A percentile compares a stretch with the other conserved stretches of the same genome.
phyloP scores from a whole-genome alignment of 495 filamentous ascomycete genomes.

The Xylaria flabelliformis region DNA sequence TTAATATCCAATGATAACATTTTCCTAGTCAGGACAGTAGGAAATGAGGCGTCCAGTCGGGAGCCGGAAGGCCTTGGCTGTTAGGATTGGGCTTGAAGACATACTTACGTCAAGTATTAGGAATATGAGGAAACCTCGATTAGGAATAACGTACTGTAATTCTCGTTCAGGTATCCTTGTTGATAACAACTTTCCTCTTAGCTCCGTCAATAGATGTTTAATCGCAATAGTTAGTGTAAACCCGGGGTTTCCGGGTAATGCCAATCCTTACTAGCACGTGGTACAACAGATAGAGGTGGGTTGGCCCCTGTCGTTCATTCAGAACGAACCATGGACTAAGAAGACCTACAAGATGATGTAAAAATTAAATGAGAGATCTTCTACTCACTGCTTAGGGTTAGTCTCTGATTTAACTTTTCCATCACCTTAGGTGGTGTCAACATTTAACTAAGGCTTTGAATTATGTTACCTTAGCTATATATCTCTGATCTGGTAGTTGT shows the following conservation, averaged over 20 bases:
- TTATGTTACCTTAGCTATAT: not conserved
- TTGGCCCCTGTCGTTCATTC: not conserved
- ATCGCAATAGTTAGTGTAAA: not conserved
- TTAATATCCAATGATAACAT: conserved; percentile 7
- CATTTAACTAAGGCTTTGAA: not conserved
- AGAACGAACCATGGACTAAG: not conserved
- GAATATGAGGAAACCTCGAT: not conserved
- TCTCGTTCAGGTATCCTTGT: not conserved
- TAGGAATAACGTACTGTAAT: not conserved
- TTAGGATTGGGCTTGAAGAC: not conserved
- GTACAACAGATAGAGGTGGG: not conserved
- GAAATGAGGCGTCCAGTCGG: conserved; percentile 8
- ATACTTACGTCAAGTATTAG: not conserved
- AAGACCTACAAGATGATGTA: too few relatives aligned
- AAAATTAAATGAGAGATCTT: too few relatives aligned
- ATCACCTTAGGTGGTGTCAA: not conserved
- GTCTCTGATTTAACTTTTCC: too few relatives aligned
- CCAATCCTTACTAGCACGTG: conserved; percentile 25
- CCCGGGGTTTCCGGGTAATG: not conserved
- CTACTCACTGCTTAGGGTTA: too few relatives aligned
- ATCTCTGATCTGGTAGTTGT: not conserved
- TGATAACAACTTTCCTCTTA: not conserved
- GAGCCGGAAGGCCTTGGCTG: not conserved
- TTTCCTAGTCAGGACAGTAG: not conserved
- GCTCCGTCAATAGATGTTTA: not conserved